Evolutionary conservation across 345 rosid species (phyloP), one percentile per base, ranked within the genome.

Genomic region (Gossypium australe): DNA sequence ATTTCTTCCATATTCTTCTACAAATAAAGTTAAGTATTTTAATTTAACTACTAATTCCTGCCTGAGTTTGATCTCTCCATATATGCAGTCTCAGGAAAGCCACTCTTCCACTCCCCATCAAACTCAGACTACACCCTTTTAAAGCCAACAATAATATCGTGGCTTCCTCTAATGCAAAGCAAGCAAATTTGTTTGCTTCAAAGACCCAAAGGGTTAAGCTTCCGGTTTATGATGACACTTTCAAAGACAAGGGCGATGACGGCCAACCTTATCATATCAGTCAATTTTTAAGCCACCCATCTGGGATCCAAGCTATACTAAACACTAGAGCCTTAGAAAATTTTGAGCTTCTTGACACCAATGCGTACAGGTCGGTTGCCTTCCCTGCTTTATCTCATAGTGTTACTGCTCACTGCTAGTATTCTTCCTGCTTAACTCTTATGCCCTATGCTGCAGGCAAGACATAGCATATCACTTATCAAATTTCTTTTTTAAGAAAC

Each of bases 241-340:
- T 61, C 25, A 10, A 14, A 4, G 17, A 14, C 62, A 24, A 58
- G 20, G 60, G n/a, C 34, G 7, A 18, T 9, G 58, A 17, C 1
- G 78, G 65, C 60, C 78, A 84, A 61, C 34, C 75, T 44, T 85
- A 80, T 41, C 85, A 86, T 65, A 82, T 91, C 45, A 77, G 83
- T 70, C 89, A 88, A 38, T 93, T 93, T 68, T 55, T 93, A 75
- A 85, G 78, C 53, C 92, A 91, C 24, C 92, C 94, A 41, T 85
- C 86, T 49, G 98, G 97, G 11, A 80, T 88, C 80, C 77, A 89
- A 76, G 89, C 94, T 56, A 76, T 93, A 45, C 80, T 93, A 78
- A 93, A 93, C 73, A 85, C 90, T 9, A 82, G 84, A 4, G 88
- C 89, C 67, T 80, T 93, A 80, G 85, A 88, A 73, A 80, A 86